Percentiles rank a stretch among this genome's conserved stretches.
These are phyloP conservation scores for Exophiala oligosperma DNA, from an alignment of 2,329 filamentous ascomycete species.

Conservation along the genomic window DNA sequence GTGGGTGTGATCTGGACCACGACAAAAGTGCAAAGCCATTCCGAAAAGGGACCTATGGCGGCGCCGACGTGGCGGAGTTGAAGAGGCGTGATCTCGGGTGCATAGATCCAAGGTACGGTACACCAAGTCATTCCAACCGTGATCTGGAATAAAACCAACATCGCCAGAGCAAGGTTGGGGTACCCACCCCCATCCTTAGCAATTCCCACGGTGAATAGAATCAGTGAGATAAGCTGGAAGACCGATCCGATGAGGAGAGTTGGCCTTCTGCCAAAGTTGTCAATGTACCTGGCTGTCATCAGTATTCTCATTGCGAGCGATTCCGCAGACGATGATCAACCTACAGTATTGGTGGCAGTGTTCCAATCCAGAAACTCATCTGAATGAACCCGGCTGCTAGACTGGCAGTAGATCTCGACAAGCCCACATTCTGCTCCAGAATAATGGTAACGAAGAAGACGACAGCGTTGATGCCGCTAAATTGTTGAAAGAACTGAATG, in stretches of 20 bases:
- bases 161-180: constrained; percentile 33
- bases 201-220: constrained; percentile 32
- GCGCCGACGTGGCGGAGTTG: constrained; percentile 36
- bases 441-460: constrained; percentile 11
- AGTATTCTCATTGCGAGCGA: not conserved
- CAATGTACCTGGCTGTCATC: constrained; percentile 4
- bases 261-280: constrained; percentile 10
- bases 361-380: constrained; percentile 14
- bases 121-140: constrained; percentile 36
- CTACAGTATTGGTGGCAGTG: constrained; percentile 11
- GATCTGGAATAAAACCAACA: constrained; percentile 35
- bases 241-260: constrained; percentile 28
- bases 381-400: constrained; percentile 55
- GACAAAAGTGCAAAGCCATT: constrained; percentile 39
- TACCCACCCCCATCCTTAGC: constrained; percentile 15
- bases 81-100: constrained; percentile 37
- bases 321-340: not conserved
- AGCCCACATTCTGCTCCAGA: constrained; percentile 44
- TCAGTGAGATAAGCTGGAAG: constrained; percentile 33
- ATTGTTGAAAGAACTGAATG: constrained; percentile 50
- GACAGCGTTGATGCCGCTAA: constrained; percentile 33
- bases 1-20: constrained; percentile 38
- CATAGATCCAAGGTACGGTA: constrained; percentile 34
- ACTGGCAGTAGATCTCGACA: constrained; percentile 54
- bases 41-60: constrained; percentile 32